Percentiles rank a stretch among this genome's conserved stretches.
phyloP scores from a whole-genome alignment of 1,284 basidiomycete genomes.

The Blastosporella zonata region DNA sequence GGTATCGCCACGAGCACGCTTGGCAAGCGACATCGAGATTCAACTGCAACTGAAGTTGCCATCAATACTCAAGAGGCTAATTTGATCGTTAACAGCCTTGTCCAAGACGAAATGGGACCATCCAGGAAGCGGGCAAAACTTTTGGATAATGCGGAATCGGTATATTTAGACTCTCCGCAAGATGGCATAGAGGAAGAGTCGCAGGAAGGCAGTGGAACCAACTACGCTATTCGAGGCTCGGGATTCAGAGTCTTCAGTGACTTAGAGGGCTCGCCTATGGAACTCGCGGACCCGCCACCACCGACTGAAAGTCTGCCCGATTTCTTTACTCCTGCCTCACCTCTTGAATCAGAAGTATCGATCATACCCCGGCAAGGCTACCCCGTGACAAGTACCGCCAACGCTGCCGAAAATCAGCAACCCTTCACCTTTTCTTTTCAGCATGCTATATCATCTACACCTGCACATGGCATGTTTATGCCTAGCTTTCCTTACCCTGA shows the following conservation, averaged over 20 bases:
- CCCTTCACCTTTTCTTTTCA: conserved; percentile 54
- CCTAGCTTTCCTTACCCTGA: conserved; percentile 63
- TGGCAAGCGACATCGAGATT: conserved; percentile 61
- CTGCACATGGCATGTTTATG: conserved; percentile 40
- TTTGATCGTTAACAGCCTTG: conserved; percentile 33
- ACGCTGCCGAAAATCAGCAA: conserved; percentile 51
- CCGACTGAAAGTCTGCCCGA: conserved; percentile 51
- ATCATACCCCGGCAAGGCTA: conserved; percentile 9
- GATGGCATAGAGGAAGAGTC: neutral
- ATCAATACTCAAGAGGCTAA: conserved; percentile 39
- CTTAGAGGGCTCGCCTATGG: conserved; percentile 32
- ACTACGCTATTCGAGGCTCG: conserved; percentile 26
- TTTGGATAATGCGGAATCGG: conserved; percentile 12
- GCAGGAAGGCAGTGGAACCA: conserved; percentile 8
- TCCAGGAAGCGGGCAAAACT: conserved; percentile 49
- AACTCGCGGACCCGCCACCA: conserved; percentile 40
- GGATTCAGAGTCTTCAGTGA: conserved; percentile 44
- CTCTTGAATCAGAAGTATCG: conserved; percentile 17
- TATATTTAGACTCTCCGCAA: neutral
- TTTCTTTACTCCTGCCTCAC: conserved; percentile 42
- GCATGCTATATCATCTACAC: conserved; percentile 49
- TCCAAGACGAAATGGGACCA: conserved; percentile 37
- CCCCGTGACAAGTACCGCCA: conserved; percentile 39
- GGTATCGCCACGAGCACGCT: conserved; percentile 42
- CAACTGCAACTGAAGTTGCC: conserved; percentile 39